These are phyloP conservation scores for Chalciporus pseudorubinellus DNA, from an alignment of 768 basidiomycete genomes.

Conservation along the genomic window DNA sequence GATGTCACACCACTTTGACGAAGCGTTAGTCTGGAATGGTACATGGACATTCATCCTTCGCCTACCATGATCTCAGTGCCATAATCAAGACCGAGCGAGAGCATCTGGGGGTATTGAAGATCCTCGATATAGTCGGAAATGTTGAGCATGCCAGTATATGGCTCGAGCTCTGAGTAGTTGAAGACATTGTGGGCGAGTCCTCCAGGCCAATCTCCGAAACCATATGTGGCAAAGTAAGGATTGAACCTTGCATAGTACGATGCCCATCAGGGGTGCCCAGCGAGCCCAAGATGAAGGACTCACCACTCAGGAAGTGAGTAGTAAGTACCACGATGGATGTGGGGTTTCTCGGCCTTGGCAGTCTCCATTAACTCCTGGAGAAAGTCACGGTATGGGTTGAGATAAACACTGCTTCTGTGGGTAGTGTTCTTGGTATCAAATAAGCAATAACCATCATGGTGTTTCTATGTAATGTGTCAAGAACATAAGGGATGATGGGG, in stretches of 20 bases:
- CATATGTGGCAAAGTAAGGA: slow-evolving; percentile 51
- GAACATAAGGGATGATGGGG: neutral
- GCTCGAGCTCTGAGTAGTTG: slow-evolving; percentile 45
- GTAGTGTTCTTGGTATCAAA: slow-evolving; percentile 58
- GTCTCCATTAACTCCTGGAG: slow-evolving; percentile 48
- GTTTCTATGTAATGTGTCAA: slow-evolving; percentile 40
- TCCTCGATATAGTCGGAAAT: slow-evolving; percentile 53
- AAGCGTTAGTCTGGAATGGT: slow-evolving; percentile 7
- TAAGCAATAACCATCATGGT: slow-evolving; percentile 58
- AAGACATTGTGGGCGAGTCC: slow-evolving; percentile 52
- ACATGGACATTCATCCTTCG: neutral
- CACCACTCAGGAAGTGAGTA: slow-evolving; percentile 57
- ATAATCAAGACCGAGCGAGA: slow-evolving; percentile 44
- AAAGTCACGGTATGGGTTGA: slow-evolving; percentile 52
- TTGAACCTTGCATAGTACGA: slow-evolving; percentile 41
- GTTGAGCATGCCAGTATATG: slow-evolving; percentile 51
- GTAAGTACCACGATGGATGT: slow-evolving; percentile 56
- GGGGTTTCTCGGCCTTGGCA: slow-evolving; percentile 48
- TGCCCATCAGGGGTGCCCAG: neutral
- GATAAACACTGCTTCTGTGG: slow-evolving; percentile 45
- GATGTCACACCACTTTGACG: slow-evolving; percentile 53
- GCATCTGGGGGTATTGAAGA: slow-evolving; percentile 51
- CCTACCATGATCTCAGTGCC: slow-evolving; percentile 55
- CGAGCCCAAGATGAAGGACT: slow-evolving; percentile 2
- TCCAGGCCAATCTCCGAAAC: slow-evolving; percentile 52